phyloP scores from a whole-genome alignment of 2,329 filamentous ascomycete genomes.

The Arthroderma sp. region DNA sequence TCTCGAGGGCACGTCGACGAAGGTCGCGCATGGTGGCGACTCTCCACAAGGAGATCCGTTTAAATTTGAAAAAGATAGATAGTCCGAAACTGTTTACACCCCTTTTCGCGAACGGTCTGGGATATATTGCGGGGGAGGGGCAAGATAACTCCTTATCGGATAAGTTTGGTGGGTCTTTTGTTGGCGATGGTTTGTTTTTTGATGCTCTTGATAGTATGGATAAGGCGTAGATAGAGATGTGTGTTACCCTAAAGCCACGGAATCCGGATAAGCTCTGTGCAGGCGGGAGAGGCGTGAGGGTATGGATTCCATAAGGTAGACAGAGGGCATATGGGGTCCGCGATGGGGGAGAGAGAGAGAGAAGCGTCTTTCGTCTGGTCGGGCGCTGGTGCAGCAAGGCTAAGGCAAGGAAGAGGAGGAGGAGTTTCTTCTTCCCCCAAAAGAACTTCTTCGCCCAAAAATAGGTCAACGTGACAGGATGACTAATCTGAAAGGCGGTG shows the following conservation, averaged over 20 bases:
- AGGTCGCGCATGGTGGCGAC: constrained; percentile 35
- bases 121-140: not conserved
- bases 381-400: not conserved
- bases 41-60: no score
- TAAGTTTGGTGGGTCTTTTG: not conserved
- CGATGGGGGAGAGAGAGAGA: not conserved
- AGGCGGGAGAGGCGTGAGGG: constrained; percentile 2
- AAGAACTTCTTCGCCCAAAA: no score
- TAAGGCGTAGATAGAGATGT: not conserved
- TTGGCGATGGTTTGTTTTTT: not conserved
- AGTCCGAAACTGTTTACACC: not conserved
- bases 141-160: not conserved
- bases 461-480: not conserved
- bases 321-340: not conserved
- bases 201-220: not conserved
- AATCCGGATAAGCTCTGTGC: not conserved
- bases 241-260: constrained; percentile 1
- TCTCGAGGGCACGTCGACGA: constrained; percentile 50
- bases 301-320: not conserved
- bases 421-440: no score
- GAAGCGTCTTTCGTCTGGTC: not conserved
- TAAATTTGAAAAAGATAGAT: not conserved
- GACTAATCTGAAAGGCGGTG: not conserved
- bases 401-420: not conserved
- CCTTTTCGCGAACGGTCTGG: not conserved